Evolutionary conservation across 108 stramenopile species (phyloP), one percentile per base, ranked within the genome.

Genomic region (Cyclotella kingstonii): DNA sequence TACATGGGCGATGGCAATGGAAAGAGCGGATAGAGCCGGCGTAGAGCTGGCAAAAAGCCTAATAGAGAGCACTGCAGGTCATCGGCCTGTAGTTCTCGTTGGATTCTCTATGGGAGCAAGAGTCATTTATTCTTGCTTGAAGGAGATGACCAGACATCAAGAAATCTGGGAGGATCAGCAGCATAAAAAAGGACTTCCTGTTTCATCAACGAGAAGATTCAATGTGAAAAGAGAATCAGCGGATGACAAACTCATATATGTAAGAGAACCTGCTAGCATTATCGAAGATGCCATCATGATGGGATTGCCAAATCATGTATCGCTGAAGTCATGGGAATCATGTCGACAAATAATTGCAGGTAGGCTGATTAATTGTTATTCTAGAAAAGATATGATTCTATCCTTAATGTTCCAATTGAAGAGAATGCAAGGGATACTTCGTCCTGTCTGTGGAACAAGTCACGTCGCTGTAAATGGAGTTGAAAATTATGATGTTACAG

Each of bases 101-200:
- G 98, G 98, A 26, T 98, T 85, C 63, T 92, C 90, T 0, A 94
- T 98, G 84, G 98, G 98, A 27, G 98, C 95, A 0, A 68, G 96
- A 57, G 87, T 91, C 22, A 89, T 98, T 34, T 96, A 97, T 63
- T 69, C 86, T 4, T 96, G 95, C 51, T 66, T 97, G 55, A 93
- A 96, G 65, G 90, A 95, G 50, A 63, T 98, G 18, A 90, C 90
- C 17, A 69, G 76, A n/a, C 76, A 81, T 38, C 92, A 93, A 60
- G 87, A 84, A 53, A 77, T 75, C 15, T 88, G 88, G 89, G 84
- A 86, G 64, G 81, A 81, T 19, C 70, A 79, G 29, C 83, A 81
- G 41, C 67, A 66, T 34, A 66, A 60, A 59, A 56, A 49, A 60
- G 30, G 61, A 15, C 64, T 54, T 25, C 64, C 55, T 17, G 18